A percentile compares a stretch with the other conserved stretches of the same genome.
Evolutionary conservation across 2,329 filamentous ascomycete species (phyloP).

Genomic region (Hypoxylon sp.): DNA sequence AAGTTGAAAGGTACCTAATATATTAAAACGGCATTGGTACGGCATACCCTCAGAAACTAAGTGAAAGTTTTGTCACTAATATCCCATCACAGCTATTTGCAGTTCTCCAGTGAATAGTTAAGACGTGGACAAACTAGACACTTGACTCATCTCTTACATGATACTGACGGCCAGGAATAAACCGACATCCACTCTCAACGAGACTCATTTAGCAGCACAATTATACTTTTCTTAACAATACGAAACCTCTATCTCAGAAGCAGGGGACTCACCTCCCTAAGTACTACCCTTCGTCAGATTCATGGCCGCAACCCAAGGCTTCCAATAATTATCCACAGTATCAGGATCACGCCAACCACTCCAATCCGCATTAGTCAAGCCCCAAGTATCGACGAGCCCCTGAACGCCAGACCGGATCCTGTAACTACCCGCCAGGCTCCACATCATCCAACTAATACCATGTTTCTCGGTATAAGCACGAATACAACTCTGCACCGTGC

Average conservation of each 20-base stretch:
- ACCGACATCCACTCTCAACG: background rate
- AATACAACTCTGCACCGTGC: slow-evolving; percentile 64
- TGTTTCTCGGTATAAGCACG: slow-evolving; percentile 62
- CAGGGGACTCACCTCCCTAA: background rate
- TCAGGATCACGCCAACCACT: slow-evolving; percentile 62
- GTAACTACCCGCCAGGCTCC: slow-evolving; percentile 65
- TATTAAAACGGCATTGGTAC: too few relatives aligned
- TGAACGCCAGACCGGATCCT: slow-evolving; percentile 62
- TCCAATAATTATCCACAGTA: slow-evolving; percentile 65
- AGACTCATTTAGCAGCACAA: background rate
- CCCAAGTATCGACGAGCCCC: slow-evolving; percentile 64
- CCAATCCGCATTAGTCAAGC: slow-evolving; percentile 63
- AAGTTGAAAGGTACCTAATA: too few relatives aligned
- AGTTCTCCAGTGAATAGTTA: background rate
- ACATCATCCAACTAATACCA: slow-evolving; percentile 65
- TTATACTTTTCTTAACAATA: background rate
- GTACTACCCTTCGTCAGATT: slow-evolving; percentile 46
- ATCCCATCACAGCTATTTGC: background rate
- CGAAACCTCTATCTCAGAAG: background rate
- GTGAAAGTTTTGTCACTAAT: background rate
- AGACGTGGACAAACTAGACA: background rate
- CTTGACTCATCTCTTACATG: background rate
- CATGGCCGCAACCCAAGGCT: slow-evolving; percentile 65
- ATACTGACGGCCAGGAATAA: background rate
- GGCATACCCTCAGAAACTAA: background rate